Percentiles rank a stretch among this genome's conserved stretches.
phyloP scores from a whole-genome alignment of 768 basidiomycete species.

The Leccinum uliginosum region DNA sequence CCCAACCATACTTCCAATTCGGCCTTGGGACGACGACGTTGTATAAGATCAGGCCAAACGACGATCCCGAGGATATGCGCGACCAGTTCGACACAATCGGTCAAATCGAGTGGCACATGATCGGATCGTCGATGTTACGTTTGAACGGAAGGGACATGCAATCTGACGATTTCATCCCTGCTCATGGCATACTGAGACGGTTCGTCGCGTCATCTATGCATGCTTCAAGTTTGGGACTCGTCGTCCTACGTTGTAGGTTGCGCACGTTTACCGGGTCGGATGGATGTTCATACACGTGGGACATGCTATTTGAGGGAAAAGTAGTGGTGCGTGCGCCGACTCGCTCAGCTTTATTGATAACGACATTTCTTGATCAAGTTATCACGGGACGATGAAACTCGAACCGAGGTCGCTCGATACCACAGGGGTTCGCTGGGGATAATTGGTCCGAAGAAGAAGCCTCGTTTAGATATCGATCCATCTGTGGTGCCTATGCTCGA shows the following conservation, averaged over 20 bases:
- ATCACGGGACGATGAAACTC: slow-evolving; percentile 15
- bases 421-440: slow-evolving; percentile 18
- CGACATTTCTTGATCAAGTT: slow-evolving; percentile 9
- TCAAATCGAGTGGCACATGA: slow-evolving; percentile 32
- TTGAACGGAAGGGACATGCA: slow-evolving; percentile 25
- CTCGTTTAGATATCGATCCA: slow-evolving; percentile 19
- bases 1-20: slow-evolving; percentile 13
- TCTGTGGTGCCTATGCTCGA: slow-evolving; percentile 24
- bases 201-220: slow-evolving; percentile 5
- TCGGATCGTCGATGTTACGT: slow-evolving; percentile 28
- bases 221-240: not conserved
- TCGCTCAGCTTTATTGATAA: not conserved
- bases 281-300: slow-evolving; percentile 33
- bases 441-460: slow-evolving; percentile 13
- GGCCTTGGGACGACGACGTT: slow-evolving; percentile 21
- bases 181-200: slow-evolving; percentile 20
- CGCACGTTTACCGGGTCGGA: slow-evolving; percentile 33
- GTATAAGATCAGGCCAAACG: slow-evolving; percentile 22
- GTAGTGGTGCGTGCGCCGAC: slow-evolving; percentile 18
- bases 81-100: slow-evolving; percentile 31
- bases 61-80: slow-evolving; percentile 19
- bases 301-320: slow-evolving; percentile 11
- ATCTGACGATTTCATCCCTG: slow-evolving; percentile 23
- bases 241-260: slow-evolving; percentile 10
- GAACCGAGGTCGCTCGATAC: slow-evolving; percentile 19